Base-by-base conservation (phyloP, 352 stramenopile genomes). In the Nothophytophthora sp. region DNA sequence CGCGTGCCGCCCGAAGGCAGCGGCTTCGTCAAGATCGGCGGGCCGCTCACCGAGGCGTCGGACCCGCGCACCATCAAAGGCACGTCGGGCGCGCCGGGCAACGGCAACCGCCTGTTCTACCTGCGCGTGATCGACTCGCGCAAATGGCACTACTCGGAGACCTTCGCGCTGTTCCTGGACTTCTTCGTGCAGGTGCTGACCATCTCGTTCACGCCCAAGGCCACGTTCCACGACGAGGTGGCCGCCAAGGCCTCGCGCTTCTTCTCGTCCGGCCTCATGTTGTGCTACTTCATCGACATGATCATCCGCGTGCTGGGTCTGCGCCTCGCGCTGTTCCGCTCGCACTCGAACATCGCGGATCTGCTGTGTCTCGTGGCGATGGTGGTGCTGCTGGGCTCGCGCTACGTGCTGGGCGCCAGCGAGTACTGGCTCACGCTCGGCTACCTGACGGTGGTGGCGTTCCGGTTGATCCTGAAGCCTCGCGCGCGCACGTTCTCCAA, bases 121-220 rank as follows among this genome's bases (percentile, higher is more conserved):
- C 58, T 93, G 49, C 86, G 81, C 24, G 72, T 92, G 27, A 87
- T 93, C 57, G 86, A 95, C 62, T 92, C 82, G 44, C 83, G 86
- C 63, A 92, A 92, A 59, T 95, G 86, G 82, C 86, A 95, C 58
- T 94, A 95, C 64, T 81, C 71, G 43, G 81, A 94, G 58, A 89
- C 83, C 3, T 90, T 93, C 40, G 75, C 80, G 54, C 75, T 93
- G 22, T 94, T 92, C 46, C 53, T 92, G 38, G 86, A 95, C 69
- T 95, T 95, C 39, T 85, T 92, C 43, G 76, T 86, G 34, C 86
- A 95, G 62, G 64, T 95, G 29, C 50, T 93, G 27, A 72, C 83
- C 41, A 73, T 95, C 39, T 88, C 86, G 40, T 95, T 95, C 46
- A 74, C 78, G 20, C 74, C 81, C 3, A 74, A 79, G 42, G 30